Percentiles rank a stretch among this genome's conserved stretches.
Conservation (phyloP, 2,329 filamentous ascomycete genomes). For the Cercospora citrullina region DNA sequence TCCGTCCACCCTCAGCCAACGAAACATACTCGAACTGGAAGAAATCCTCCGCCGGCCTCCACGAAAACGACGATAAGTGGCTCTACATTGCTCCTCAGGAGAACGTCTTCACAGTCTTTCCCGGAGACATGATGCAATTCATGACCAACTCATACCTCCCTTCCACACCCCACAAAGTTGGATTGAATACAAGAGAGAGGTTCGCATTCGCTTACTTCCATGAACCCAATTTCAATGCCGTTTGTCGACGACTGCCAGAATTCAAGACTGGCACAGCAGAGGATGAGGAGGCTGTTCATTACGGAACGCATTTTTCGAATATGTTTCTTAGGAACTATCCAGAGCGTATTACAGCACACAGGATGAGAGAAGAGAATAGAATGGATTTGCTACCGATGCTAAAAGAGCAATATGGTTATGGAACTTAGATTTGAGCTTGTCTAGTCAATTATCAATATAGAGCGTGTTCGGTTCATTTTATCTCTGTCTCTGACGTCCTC, state of each 20-base stretch:
- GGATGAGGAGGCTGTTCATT: slow-evolving; percentile 11
- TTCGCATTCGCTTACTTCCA: slow-evolving; percentile 19
- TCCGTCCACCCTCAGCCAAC: slow-evolving; percentile 10
- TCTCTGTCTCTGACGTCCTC: too few species aligned
- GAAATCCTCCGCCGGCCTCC: slow-evolving; percentile 4
- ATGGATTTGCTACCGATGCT: slow-evolving; percentile 16
- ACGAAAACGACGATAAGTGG: slow-evolving; percentile 18
- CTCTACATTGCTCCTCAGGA: slow-evolving; percentile 11
- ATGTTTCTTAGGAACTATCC: slow-evolving; percentile 20
- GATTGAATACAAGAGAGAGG: slow-evolving; percentile 13
- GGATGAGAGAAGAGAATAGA: slow-evolving; percentile 12
- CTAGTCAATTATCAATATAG: neutral
- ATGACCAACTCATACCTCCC: slow-evolving; percentile 20
- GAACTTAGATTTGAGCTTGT: neutral
- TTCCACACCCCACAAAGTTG: slow-evolving; percentile 19
- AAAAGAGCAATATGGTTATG: slow-evolving; percentile 3
- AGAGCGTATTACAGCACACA: slow-evolving; percentile 9
- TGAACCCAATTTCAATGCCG: slow-evolving; percentile 19
- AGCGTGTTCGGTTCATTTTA: too few species aligned
- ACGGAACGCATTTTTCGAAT: slow-evolving; percentile 19
- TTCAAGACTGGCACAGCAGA: neutral
- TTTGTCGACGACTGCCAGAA: slow-evolving; percentile 12
- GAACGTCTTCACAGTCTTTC: slow-evolving; percentile 19
- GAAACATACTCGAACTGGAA: slow-evolving; percentile 21
- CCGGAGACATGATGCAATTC: slow-evolving; percentile 20